Base-by-base conservation (phyloP, 495 filamentous ascomycete genomes). In the Endocarpon pusillum region DNA sequence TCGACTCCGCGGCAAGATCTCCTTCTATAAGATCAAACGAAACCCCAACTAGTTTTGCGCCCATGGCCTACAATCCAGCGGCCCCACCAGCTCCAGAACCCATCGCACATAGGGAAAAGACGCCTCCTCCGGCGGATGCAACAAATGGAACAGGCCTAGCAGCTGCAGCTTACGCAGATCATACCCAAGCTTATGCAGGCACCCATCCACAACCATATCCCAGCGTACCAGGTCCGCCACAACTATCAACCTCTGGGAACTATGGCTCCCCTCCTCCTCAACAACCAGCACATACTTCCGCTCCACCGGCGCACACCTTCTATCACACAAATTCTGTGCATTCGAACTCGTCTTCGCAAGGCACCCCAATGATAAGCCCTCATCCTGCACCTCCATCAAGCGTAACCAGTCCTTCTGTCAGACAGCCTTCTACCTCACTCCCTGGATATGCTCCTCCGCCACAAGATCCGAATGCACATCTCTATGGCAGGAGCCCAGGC, bases 31-130 rank as follows among this genome's bases (percentile, higher is more conserved):
- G 54, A 23, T 41, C 55, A 12, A 53, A 44, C 14, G 53, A 57
- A 40, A 56, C 66, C 10, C 53, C 62, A 14, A 58, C 58, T 32
- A 60, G 46, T 30, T 73, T 69, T 33, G 61, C 65, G n/a, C 80
- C 82, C n/a, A 67, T 89, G 34, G 70, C 82, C 2, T 94, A 94
- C 44, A 94, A 94, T 52, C 85, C 85, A 1, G 83, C 85, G 0
- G 83, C 85, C 1, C 85, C 85, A 8, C 62, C 85, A 2, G 81
- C 81, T 1, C 80, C 85, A 3, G 85, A 94, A 47, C 73, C 72
- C 10, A 78, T 91, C 43, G 66, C 73, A 34, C 71, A 85, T 43
- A 73, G 85, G 31, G 84, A 94, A 57, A 89, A 92, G 61, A 93
- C 85, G 0, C 84, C 83, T 6, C 85, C 85, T 4, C 78, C 78